Evolutionary conservation across 495 filamentous ascomycete genomes (phyloP).

Genomic region (Talaromyces trachyspermus): DNA sequence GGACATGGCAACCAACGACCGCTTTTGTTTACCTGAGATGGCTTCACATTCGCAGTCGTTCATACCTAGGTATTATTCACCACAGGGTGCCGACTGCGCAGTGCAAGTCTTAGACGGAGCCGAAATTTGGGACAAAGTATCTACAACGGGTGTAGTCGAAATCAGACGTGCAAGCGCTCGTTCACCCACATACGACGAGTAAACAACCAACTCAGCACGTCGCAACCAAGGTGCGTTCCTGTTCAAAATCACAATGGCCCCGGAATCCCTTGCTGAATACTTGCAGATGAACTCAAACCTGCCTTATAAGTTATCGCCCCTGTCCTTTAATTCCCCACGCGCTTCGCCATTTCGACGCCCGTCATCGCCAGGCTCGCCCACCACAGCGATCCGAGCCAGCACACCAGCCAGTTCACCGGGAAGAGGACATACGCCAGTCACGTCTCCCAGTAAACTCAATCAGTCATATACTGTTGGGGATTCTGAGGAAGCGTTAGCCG

Average conservation of each 20-base stretch:
- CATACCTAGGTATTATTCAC: neutral
- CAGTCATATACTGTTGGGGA: slow-evolving; percentile 40
- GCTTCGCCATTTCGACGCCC: slow-evolving; percentile 71
- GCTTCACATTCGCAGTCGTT: neutral
- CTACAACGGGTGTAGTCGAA: no score
- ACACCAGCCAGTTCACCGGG: slow-evolving; percentile 39
- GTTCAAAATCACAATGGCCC: no score
- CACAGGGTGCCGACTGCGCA: neutral
- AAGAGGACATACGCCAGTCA: slow-evolving; percentile 34
- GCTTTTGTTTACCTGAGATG: slow-evolving; percentile 3
- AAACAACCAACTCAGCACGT: no score
- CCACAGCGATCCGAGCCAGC: slow-evolving; percentile 25
- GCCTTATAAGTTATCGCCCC: slow-evolving; percentile 63
- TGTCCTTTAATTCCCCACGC: slow-evolving; percentile 61
- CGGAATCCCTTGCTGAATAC: neutral
- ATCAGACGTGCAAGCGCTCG: no score
- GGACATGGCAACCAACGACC: slow-evolving; percentile 4
- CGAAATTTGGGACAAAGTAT: no score
- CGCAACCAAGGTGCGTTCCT: no score
- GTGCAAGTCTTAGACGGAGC: neutral
- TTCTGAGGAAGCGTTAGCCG: slow-evolving; percentile 11
- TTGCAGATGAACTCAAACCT: slow-evolving; percentile 30
- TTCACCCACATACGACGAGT: no score
- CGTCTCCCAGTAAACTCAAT: slow-evolving; percentile 43
- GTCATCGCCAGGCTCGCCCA: slow-evolving; percentile 39